Evolutionary conservation across 2,329 filamentous ascomycete species (phyloP).

Genomic region (Gliomastix tumulicola): DNA sequence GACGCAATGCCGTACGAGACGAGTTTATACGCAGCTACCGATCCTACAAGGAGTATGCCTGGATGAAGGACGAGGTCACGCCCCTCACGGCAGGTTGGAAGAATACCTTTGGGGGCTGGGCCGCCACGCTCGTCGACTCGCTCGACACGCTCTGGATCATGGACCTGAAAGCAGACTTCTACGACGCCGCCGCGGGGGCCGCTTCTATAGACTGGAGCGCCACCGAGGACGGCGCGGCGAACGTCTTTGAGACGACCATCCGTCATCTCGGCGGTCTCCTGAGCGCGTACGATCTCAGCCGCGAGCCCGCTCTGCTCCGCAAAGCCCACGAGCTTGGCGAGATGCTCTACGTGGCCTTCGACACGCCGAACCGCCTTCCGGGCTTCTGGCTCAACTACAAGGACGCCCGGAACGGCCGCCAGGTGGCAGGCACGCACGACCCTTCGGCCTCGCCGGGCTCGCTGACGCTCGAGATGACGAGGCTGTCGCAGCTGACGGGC

Average conservation of each 20-base stretch:
- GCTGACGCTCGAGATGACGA: constrained; percentile 54
- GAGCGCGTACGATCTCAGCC: constrained; percentile 40
- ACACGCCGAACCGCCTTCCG: constrained; percentile 44
- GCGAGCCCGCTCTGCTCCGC: constrained; percentile 29
- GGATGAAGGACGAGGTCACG: constrained; percentile 44
- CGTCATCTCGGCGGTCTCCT: constrained; percentile 44
- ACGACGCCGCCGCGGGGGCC: constrained; percentile 41
- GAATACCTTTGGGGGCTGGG: constrained; percentile 46
- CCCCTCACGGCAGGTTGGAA: constrained; percentile 37
- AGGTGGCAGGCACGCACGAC: constrained; percentile 32
- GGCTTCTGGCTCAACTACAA: constrained; percentile 27
- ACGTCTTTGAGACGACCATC: constrained; percentile 47
- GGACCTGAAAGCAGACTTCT: constrained; percentile 49
- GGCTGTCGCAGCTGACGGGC: constrained; percentile 54
- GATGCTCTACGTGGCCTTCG: constrained; percentile 45
- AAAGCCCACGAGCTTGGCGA: constrained; percentile 45
- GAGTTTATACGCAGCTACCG: constrained; percentile 25
- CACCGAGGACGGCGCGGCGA: constrained; percentile 32
- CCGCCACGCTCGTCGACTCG: constrained; percentile 51
- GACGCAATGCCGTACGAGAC: constrained; percentile 4
- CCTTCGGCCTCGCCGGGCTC: constrained; percentile 37
- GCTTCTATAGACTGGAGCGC: constrained; percentile 40
- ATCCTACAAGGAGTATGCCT: constrained; percentile 44
- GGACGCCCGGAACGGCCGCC: constrained; percentile 29
- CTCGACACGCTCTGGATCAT: constrained; percentile 59